phyloP scores from a whole-genome alignment of 495 filamentous ascomycete genomes.

The Pseudomonodictys pantanalensis region DNA sequence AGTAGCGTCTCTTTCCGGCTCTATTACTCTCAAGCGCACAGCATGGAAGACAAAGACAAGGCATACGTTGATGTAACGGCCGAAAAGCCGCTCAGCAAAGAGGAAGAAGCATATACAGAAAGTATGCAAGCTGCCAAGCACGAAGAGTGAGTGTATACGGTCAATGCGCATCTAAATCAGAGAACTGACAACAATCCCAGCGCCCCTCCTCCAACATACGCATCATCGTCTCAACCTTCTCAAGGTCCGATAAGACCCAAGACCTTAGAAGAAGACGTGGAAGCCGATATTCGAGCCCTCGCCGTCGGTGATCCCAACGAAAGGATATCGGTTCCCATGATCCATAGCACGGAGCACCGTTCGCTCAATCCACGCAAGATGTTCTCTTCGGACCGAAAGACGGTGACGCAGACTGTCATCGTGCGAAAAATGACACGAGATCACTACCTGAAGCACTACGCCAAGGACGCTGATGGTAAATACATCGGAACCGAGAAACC shows the following conservation, averaged over 20 bases:
- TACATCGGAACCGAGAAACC: slow-evolving; percentile 29
- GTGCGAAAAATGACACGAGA: slow-evolving; percentile 29
- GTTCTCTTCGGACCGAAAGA: not conserved
- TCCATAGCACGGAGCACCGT: slow-evolving; percentile 14
- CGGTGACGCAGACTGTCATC: slow-evolving; percentile 13
- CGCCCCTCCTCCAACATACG: not conserved
- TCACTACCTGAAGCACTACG: slow-evolving; percentile 26
- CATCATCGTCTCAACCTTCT: not conserved
- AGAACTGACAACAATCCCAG: not conserved
- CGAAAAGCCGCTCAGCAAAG: not conserved
- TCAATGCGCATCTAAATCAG: not conserved
- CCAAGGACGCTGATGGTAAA: slow-evolving; percentile 27
- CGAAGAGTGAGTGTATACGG: slow-evolving; percentile 1
- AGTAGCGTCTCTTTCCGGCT: not conserved
- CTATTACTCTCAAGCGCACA: not conserved
- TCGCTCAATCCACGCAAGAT: slow-evolving; percentile 5
- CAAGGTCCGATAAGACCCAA: not conserved
- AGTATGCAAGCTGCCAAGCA: not conserved
- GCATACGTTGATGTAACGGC: not conserved
- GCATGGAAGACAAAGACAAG: not conserved
- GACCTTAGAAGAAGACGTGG: slow-evolving; percentile 7
- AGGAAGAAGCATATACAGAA: not conserved
- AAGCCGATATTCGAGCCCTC: slow-evolving; percentile 9
- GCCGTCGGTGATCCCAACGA: slow-evolving; percentile 27
- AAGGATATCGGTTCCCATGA: slow-evolving; percentile 25